Base-by-base conservation (phyloP, 495 filamentous ascomycete genomes). In the Aspergillus steynii region DNA sequence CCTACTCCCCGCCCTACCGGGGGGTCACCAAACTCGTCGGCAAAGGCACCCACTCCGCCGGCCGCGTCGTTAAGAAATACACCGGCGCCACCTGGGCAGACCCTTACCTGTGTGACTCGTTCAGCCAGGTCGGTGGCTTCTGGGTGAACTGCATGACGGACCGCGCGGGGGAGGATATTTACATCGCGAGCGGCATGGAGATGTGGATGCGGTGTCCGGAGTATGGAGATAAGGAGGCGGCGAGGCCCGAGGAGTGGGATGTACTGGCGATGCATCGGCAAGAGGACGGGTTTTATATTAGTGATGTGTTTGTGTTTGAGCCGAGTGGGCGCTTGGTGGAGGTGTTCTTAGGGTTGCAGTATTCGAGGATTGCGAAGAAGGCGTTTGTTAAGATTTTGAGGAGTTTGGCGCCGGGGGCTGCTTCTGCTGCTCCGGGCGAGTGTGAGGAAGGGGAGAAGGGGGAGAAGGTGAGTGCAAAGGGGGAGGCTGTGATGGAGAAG, bases 91-190 rank as follows among this genome's bases (percentile, higher is more conserved):
- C 78, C 5, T 77, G 74, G 76, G 69, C 75, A 0, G 80, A 83
- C 46, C 61, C 70, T 0, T 57, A 53, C 7, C 65, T 83, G 4
- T 53, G 61, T 2, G 77, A 82, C 45, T 63, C 50, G 10, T 85
- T 86, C 61, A 71, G 76, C 59, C 83, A 86, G 59, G 76, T 84
- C 1, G 82, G 64, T 26, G 80, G 82, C 0, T 74, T 86, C 28
- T 84, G 68, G 66, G 77, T 83, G 14, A 85, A 83, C 58, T 78
- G 74, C 53, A 82, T 85, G 81, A 82, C 80, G 0, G 73, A 81
- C 28, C 50, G 64, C 25, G 12, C 66, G 0, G 53, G 68, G 0
- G 63, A 46, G 0, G 78, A 84, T 6, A 80, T 85, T 54, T 86
- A 71, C 54, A 79, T 86, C 42, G 72, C 78, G 8, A 78, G 65